Base-by-base conservation (phyloP, 768 basidiomycete genomes). In the Suillus fuscotomentosus region DNA sequence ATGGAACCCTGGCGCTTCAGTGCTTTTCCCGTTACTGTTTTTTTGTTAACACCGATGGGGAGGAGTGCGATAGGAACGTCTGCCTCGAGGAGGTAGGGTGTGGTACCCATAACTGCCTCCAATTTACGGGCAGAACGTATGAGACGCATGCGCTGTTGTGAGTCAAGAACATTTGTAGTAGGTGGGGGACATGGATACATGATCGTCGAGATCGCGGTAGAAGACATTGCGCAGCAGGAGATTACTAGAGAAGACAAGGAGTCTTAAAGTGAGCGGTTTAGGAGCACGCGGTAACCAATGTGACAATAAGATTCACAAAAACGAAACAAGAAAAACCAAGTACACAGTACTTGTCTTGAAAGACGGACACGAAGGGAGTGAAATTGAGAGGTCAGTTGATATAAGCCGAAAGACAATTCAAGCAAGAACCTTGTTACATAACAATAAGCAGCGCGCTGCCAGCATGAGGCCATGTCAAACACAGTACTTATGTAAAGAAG, bases 71-170 rank as follows among this genome's bases (percentile, higher is more conserved):
- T 64, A 39, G 75, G 66, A 0, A 38, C 54, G 60, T 73, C 66
- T 39, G 61, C 63, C 42, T 79, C 78, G n/a, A 78, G 51, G 9
- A 79, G 70, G 61, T 57, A 72, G 0, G 78, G 78, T 27, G 79
- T 79, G 11, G 77, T 73, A 65, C 78, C 78, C 61, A 79, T 71
- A 50, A 79, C 63, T 5, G 76, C 69, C 45, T 72, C 75, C 31
- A 80, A 68, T 60, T 79, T 79, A 64, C 76, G 75, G 11, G 78
- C 76, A 3, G 78, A 76, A 41, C 78, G 78, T 15, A 79, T 66
- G 22, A 79, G 79, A 53, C 75, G 77, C 2, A 69, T 62, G 34
- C 79, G 78, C 47, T 78, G 72, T 41, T 72, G 67, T 0, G 74
- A 62, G 27, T 73, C 64, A 38, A 80, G 75, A 38, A 38, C 62